Evolutionary conservation across 78 protist species (phyloP), one percentile per base, ranked within the genome.

Genomic region (Emiliania huxleyi): DNA sequence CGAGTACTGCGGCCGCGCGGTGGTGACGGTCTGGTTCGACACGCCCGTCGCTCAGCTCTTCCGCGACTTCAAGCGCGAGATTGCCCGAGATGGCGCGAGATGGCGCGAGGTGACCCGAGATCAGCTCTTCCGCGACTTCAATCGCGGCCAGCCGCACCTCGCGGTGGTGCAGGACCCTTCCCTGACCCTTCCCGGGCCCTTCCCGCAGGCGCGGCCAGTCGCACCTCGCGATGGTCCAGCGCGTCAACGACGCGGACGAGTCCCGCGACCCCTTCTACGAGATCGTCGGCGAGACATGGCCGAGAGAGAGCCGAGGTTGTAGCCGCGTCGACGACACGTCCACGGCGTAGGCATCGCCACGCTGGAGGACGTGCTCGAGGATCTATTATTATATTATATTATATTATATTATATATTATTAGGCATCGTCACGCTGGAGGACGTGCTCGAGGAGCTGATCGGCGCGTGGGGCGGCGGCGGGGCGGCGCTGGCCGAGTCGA

Each of bases 341-440:
- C n/a, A n/a, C n/a, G n/a, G n/a, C 62, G 25, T n/a, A n/a, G n/a
- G 99, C 62, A 93, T 97, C 49, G 96, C 96, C 40, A 96, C 98
- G 55, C 93, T 97, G 12, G 98, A 97, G 73, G 98, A 97, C 69
- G 93, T 97, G 29, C 75, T 96, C 35, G 96, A 94, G 84, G 93
- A 56, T 37, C 88, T 94, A 15, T 21, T 23, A 92, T 69, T 15
- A 87, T 95, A 26, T 98, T n/a, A n/a, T n/a, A n/a, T n/a, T n/a
- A n/a, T n/a, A n/a, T n/a, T n/a, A n/a, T n/a, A n/a, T n/a, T n/a
- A n/a, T n/a, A n/a, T n/a, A n/a, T n/a, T n/a, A n/a, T n/a, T n/a
- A n/a, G n/a, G 99, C 62, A 93, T 97, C 49, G 96, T 96, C 40
- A 96, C 98, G 55, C 93, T 97, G 12, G 98, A 97, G 73, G 98